These are phyloP conservation scores for Sugiyamaella smithiae DNA, from an alignment of 805 yeast genomes.

Conservation along the genomic window DNA sequence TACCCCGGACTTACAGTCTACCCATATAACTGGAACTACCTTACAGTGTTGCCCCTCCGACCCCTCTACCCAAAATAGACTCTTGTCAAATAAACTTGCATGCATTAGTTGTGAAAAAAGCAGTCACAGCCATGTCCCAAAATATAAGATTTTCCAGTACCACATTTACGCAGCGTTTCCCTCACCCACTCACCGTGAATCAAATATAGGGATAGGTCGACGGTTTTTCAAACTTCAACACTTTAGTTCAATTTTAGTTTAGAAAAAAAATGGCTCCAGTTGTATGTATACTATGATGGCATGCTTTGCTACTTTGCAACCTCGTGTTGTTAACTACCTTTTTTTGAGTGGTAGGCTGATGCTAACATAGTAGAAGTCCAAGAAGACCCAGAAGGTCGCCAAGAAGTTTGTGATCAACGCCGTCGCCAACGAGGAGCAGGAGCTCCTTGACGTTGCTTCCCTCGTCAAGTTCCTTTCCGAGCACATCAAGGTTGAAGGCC, in stretches of 20 bases:
- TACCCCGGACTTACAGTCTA: too few relatives aligned
- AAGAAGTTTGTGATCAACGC: constrained; percentile 82
- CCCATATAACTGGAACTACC: too few relatives aligned
- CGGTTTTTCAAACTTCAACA: too few relatives aligned
- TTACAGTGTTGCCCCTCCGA: too few relatives aligned
- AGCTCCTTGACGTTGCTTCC: constrained; percentile 95
- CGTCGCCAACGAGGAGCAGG: constrained; percentile 94
- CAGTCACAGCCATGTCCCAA: not conserved
- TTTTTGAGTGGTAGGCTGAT: constrained; percentile 71
- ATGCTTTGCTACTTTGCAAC: constrained; percentile 40
- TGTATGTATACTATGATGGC: constrained; percentile 54
- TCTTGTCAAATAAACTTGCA: not conserved
- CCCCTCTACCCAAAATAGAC: not conserved
- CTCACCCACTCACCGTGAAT: not conserved
- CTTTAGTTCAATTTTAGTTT: too few relatives aligned
- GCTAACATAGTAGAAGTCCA: constrained; percentile 55
- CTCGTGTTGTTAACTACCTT: constrained; percentile 29
- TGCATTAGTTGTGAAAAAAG: not conserved
- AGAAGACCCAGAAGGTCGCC: constrained; percentile 59
- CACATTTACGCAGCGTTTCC: not conserved
- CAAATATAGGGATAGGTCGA: too few relatives aligned
- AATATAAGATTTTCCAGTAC: not conserved
- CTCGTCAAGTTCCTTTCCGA: constrained; percentile 97
- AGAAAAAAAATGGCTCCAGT: constrained; percentile 77
- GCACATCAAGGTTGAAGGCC: constrained; percentile 98